These are phyloP conservation scores for Penicillium bovifimosum DNA, from an alignment of 495 filamentous ascomycete species.

Conservation along the genomic window DNA sequence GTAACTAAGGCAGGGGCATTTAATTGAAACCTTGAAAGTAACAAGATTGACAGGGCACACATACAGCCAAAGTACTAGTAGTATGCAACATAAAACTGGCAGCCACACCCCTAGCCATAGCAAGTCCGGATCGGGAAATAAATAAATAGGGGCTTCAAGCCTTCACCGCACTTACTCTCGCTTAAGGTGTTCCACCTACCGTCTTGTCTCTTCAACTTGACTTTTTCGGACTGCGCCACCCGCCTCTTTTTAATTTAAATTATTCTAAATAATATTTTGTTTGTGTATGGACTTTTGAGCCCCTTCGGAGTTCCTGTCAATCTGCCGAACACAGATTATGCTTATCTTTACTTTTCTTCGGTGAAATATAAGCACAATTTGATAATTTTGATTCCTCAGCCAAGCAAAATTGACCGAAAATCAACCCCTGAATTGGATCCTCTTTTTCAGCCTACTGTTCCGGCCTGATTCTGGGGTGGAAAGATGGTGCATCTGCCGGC, in stretches of 20 bases:
- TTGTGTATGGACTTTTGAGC: not conserved
- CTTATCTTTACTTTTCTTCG: not conserved
- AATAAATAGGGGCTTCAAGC: slow-evolving; percentile 11
- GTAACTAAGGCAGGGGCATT: too few species aligned
- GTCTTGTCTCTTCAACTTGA: slow-evolving; percentile 14
- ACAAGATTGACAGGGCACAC: too few species aligned
- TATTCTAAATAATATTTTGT: slow-evolving; percentile 2
- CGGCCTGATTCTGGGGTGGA: slow-evolving; percentile 3
- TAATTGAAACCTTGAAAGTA: too few species aligned
- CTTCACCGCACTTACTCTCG: slow-evolving; percentile 13
- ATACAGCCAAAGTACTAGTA: not conserved
- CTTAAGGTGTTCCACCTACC: slow-evolving; percentile 12
- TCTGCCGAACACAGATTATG: not conserved
- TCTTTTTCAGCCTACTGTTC: not conserved
- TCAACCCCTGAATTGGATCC: not conserved
- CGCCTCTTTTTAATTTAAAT: slow-evolving; percentile 1
- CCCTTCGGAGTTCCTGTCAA: not conserved
- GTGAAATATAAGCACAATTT: too few species aligned
- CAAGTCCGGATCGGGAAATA: not conserved
- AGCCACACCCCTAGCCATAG: not conserved
- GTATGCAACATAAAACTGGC: not conserved
- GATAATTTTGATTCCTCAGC: not conserved
- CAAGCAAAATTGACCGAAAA: not conserved
- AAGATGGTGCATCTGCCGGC: slow-evolving; percentile 22
- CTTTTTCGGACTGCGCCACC: slow-evolving; percentile 23